Evolutionary conservation across 2,329 filamentous ascomycete species (phyloP).

Genomic region (Pseudofabraea citricarpa): DNA sequence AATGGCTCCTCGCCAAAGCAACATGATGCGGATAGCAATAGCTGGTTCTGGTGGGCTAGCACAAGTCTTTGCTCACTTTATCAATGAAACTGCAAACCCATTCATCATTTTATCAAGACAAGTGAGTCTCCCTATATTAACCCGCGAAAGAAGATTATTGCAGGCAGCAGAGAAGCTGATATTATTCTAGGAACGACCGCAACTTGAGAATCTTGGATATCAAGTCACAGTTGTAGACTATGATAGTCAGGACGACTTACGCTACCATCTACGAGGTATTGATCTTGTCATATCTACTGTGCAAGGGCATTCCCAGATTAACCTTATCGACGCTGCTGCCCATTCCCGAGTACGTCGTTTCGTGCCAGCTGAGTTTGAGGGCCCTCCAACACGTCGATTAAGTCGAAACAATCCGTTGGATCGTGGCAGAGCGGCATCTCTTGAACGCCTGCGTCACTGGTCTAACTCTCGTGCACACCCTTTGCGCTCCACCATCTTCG

Average conservation of each 20-base stretch:
- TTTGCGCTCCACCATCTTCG: slow-evolving; percentile 67
- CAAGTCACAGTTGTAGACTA: slow-evolving; percentile 70
- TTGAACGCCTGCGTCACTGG: slow-evolving; percentile 52
- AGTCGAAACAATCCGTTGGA: slow-evolving; percentile 52
- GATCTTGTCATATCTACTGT: slow-evolving; percentile 75
- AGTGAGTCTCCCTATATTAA: slow-evolving; percentile 35
- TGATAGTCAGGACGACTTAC: slow-evolving; percentile 48
- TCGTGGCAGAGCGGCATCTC: slow-evolving; percentile 51
- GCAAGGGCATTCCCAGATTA: slow-evolving; percentile 59
- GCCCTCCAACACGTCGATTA: slow-evolving; percentile 50
- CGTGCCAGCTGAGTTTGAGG: slow-evolving; percentile 73
- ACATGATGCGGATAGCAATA: slow-evolving; percentile 53
- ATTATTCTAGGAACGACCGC: slow-evolving; percentile 28
- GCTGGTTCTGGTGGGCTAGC: slow-evolving; percentile 58
- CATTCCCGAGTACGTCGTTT: slow-evolving; percentile 61
- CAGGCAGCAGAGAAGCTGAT: slow-evolving; percentile 6
- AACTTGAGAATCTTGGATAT: slow-evolving; percentile 38
- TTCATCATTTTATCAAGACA: slow-evolving; percentile 66
- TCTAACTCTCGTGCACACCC: slow-evolving; percentile 36
- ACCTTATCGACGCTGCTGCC: slow-evolving; percentile 67
- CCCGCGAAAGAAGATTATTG: not conserved
- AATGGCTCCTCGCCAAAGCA: slow-evolving; percentile 3
- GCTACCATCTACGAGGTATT: slow-evolving; percentile 64
- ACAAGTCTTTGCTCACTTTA: slow-evolving; percentile 50
- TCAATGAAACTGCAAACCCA: slow-evolving; percentile 61